Conservation (phyloP, 257 asterid species). For the Parsonsia alboflavescens region DNA sequence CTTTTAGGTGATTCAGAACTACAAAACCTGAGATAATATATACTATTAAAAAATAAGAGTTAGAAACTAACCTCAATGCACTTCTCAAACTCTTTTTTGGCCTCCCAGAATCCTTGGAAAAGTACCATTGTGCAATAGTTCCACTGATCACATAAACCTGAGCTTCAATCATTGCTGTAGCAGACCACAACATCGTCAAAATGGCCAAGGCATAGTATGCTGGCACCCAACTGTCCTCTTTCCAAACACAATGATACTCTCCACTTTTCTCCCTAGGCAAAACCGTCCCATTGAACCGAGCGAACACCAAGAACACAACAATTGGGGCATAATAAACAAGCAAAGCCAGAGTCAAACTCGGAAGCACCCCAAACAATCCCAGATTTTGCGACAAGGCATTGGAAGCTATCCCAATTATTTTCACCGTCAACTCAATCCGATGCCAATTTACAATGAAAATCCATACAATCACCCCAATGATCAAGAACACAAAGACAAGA, state of each 20-base stretch:
- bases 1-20: neutral
- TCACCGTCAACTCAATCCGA: constrained; percentile 88
- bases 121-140: constrained; percentile 91
- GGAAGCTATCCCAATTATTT: constrained; percentile 67
- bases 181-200: constrained; percentile 93
- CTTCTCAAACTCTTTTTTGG: constrained; percentile 74
- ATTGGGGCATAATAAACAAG: constrained; percentile 65
- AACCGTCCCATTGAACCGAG: constrained; percentile 68
- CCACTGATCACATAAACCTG: constrained; percentile 89
- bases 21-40: neutral
- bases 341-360: constrained; percentile 53
- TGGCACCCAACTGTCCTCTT: constrained; percentile 91
- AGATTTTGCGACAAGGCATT: constrained; percentile 63
- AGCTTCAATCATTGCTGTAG: constrained; percentile 83
- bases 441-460: constrained; percentile 78
- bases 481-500: constrained; percentile 65
- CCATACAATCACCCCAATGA: constrained; percentile 83
- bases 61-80: constrained; percentile 60
- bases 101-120: constrained; percentile 60
- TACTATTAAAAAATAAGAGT: neutral
- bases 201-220: constrained; percentile 77
- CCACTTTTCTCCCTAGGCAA: constrained; percentile 62
- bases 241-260: constrained; percentile 73
- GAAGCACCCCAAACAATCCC: constrained; percentile 75
- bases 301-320: constrained; percentile 68